Conservation (phyloP, 805 yeast species). For the Saccharomycopsis olivae region DNA sequence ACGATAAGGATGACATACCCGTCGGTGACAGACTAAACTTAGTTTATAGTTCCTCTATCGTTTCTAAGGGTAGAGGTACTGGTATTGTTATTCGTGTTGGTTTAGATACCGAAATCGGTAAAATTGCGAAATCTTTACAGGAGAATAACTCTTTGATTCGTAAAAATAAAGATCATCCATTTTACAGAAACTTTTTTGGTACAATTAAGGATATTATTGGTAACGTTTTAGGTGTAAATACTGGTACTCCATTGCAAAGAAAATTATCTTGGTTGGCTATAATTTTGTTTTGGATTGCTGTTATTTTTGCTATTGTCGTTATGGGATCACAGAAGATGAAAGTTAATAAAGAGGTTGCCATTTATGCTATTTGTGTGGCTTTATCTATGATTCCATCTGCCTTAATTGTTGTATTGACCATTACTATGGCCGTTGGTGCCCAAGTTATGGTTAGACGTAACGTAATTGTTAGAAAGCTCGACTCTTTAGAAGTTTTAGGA, state of each 20-base stretch:
- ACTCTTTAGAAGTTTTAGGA: slow-evolving; percentile 94
- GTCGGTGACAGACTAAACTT: too few species aligned
- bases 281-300: slow-evolving; percentile 79
- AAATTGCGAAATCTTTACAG: too few species aligned
- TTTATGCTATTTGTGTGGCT: slow-evolving; percentile 92
- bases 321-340: slow-evolving; percentile 86
- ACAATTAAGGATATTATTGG: too few species aligned
- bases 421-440: slow-evolving; percentile 92
- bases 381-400: slow-evolving; percentile 99
- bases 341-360: slow-evolving; percentile 97
- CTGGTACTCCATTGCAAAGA: slow-evolving; percentile 89
- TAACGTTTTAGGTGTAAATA: slow-evolving; percentile 89
- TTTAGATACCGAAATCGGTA: slow-evolving; percentile 78
- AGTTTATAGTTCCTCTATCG: too few species aligned
- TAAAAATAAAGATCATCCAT: too few species aligned
- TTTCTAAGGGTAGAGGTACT: slow-evolving; percentile 88
- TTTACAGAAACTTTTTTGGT: too few species aligned
- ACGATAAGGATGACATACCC: too few species aligned
- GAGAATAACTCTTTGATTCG: too few species aligned
- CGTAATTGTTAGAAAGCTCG: slow-evolving; percentile 89
- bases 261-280: slow-evolving; percentile 87
- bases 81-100: slow-evolving; percentile 94
- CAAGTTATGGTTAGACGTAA: slow-evolving; percentile 90
- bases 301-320: slow-evolving; percentile 79
- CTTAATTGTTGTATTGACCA: slow-evolving; percentile 94